These are phyloP conservation scores for Oidium heveae DNA, from an alignment of 2,329 filamentous ascomycete species.

Conservation along the genomic window DNA sequence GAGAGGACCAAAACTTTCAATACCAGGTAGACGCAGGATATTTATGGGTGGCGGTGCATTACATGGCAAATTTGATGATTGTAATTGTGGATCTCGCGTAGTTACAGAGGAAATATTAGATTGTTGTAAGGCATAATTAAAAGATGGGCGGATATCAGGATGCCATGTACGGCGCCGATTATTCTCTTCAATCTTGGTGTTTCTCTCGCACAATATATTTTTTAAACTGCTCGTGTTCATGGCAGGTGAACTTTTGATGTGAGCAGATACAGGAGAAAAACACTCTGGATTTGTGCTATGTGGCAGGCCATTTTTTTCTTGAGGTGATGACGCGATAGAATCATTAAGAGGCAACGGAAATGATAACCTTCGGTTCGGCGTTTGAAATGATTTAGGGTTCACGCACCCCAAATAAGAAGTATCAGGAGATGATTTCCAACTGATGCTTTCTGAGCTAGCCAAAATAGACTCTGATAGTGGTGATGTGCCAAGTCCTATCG, in stretches of 20 bases:
- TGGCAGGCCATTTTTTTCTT: conserved; percentile 15
- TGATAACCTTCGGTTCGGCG: conserved; percentile 51
- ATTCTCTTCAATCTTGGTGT: conserved; percentile 41
- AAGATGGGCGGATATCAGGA: conserved; percentile 33
- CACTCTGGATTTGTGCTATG: conserved; percentile 28
- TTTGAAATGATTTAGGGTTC: conserved; percentile 44
- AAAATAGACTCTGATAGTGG: conserved; percentile 58
- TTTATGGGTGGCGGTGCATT: conserved; percentile 22
- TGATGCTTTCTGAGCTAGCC: conserved; percentile 56
- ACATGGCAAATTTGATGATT: conserved; percentile 9
- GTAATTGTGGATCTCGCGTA: conserved; percentile 6
- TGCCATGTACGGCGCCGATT: conserved; percentile 80
- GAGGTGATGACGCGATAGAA: conserved; percentile 18
- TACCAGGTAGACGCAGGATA: conserved; percentile 53
- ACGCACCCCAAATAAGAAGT: conserved; percentile 42
- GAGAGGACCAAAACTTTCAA: conserved; percentile 70
- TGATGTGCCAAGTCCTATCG: conserved; percentile 55
- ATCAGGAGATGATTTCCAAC: conserved; percentile 43
- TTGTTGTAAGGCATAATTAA: neutral
- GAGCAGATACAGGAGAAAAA: conserved; percentile 17
- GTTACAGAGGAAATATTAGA: neutral
- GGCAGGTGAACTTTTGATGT: conserved; percentile 32
- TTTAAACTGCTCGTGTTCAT: conserved; percentile 26
- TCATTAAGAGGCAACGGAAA: conserved; percentile 39
- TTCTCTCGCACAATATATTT: conserved; percentile 41